A percentile compares a stretch with the other conserved stretches of the same genome.
These are phyloP conservation scores for Exophiala alcalophila DNA, from an alignment of 2,329 filamentous ascomycete species.

Conservation along the genomic window DNA sequence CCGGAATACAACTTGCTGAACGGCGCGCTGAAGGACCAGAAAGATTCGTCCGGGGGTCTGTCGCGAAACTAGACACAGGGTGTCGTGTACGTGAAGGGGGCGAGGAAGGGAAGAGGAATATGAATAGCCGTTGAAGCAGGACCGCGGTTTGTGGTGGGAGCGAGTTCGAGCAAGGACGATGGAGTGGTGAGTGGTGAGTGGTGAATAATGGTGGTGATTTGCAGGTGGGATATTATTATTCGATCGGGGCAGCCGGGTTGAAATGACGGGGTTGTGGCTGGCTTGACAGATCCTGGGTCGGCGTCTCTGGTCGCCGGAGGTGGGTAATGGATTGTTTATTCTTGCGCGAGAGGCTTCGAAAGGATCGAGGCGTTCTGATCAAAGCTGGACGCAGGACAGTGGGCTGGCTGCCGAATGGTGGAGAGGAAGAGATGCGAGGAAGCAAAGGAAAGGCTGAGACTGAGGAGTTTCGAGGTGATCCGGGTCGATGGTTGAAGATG, in stretches of 20 bases:
- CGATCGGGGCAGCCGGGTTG: conserved; percentile 10
- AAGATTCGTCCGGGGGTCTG: not conserved
- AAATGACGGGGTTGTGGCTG: conserved; percentile 15
- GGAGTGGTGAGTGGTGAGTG: conserved; percentile 14
- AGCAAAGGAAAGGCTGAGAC: not conserved
- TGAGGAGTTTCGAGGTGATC: conserved; percentile 2
- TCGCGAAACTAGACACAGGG: not conserved
- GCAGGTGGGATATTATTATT: conserved; percentile 6
- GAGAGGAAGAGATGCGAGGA: no score
- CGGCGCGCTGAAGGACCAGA: not conserved
- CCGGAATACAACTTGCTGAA: not conserved
- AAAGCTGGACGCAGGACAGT: not conserved
- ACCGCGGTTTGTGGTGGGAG: conserved; percentile 1
- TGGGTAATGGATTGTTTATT: not conserved
- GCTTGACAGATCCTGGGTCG: not conserved
- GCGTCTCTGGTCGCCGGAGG: not conserved
- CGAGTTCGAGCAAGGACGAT: not conserved
- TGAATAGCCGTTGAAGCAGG: conserved; percentile 4
- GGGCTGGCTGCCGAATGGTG: not conserved
- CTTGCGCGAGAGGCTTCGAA: not conserved
- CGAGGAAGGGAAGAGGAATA: conserved; percentile 4
- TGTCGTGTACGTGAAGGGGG: conserved; percentile 7
- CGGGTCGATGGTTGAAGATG: conserved; percentile 1
- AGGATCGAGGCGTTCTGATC: not conserved
- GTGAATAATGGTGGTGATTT: conserved; percentile 3